These are phyloP conservation scores for Alternaria brassicicola DNA, from an alignment of 2,329 filamentous ascomycete species.

Conservation along the genomic window DNA sequence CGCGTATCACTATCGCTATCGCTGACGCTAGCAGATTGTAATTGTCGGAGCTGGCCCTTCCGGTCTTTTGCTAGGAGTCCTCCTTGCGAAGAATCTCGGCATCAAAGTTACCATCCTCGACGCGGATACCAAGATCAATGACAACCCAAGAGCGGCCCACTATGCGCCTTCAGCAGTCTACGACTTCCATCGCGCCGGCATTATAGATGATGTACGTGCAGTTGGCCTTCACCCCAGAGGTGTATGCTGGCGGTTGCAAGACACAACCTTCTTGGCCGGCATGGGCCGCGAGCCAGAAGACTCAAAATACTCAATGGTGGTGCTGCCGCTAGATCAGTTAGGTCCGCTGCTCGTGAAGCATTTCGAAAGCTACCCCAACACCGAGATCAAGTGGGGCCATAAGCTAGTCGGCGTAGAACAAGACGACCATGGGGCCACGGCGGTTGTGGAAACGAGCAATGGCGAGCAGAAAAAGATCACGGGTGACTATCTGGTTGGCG, in stretches of 20 bases:
- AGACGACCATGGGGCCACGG: conserved; percentile 37
- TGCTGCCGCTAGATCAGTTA: conserved; percentile 40
- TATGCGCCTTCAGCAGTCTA: conserved; percentile 65
- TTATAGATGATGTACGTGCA: conserved; percentile 59
- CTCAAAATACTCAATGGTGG: conserved; percentile 36
- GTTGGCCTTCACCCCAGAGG: conserved; percentile 52
- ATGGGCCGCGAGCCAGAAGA: conserved; percentile 40
- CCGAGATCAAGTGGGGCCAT: conserved; percentile 41
- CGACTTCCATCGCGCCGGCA: conserved; percentile 64
- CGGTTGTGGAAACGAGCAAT: conserved; percentile 32
- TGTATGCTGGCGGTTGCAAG: conserved; percentile 54
- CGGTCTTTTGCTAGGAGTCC: conserved; percentile 49
- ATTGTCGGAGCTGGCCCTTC: conserved; percentile 44
- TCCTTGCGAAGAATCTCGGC: conserved; percentile 58
- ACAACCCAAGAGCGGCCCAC: conserved; percentile 67
- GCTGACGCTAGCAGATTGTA: conserved; percentile 32
- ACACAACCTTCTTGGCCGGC: conserved; percentile 40
- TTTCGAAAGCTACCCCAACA: conserved; percentile 36
- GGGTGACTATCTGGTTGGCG: conserved; percentile 44
- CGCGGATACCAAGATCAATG: conserved; percentile 60
- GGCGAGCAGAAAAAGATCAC: conserved; percentile 34
- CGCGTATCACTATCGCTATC: conserved; percentile 10
- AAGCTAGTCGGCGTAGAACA: conserved; percentile 41
- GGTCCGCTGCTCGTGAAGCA: conserved; percentile 38
- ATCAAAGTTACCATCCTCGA: conserved; percentile 64